Conservation (phyloP, 495 filamentous ascomycete genomes). For the Penicillium paradoxum region DNA sequence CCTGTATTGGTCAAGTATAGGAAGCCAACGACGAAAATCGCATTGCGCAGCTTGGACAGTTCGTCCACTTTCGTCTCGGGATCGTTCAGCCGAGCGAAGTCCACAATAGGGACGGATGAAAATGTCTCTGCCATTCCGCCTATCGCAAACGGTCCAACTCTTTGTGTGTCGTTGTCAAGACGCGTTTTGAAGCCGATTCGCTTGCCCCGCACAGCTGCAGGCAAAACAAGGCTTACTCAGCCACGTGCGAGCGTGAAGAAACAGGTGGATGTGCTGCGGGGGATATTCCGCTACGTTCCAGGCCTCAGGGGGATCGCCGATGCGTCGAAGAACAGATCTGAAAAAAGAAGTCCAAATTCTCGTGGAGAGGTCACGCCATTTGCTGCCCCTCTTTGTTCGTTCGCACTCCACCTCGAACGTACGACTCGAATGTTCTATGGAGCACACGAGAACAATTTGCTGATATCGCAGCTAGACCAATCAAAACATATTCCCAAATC, state of each 20-base stretch:
- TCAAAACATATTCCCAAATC: no score
- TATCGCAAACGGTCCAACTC: neutral
- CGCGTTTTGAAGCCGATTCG: neutral
- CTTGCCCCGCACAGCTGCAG: slow-evolving; percentile 1
- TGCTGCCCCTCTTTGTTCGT: neutral
- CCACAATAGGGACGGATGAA: slow-evolving; percentile 69
- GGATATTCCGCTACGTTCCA: neutral
- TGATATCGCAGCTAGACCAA: no score
- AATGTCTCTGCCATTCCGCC: slow-evolving; percentile 45
- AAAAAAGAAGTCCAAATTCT: neutral
- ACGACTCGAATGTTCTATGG: neutral
- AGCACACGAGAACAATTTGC: no score
- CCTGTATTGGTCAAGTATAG: slow-evolving; percentile 86
- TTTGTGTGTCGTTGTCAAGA: neutral
- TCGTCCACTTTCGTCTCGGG: slow-evolving; percentile 68
- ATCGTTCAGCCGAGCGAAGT: slow-evolving; percentile 61
- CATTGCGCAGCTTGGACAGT: slow-evolving; percentile 64
- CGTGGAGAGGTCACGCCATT: neutral
- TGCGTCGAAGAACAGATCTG: neutral
- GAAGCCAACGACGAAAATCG: slow-evolving; percentile 86
- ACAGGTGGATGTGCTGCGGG: neutral
- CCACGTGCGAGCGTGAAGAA: neutral
- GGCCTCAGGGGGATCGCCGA: no score
- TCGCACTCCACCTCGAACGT: neutral
- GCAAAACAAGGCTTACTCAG: slow-evolving; percentile 1